Percentiles rank a stretch among this genome's conserved stretches.
phyloP scores from a whole-genome alignment of 176 grass and related monocot genomes.

The Aegilops speltoides region DNA sequence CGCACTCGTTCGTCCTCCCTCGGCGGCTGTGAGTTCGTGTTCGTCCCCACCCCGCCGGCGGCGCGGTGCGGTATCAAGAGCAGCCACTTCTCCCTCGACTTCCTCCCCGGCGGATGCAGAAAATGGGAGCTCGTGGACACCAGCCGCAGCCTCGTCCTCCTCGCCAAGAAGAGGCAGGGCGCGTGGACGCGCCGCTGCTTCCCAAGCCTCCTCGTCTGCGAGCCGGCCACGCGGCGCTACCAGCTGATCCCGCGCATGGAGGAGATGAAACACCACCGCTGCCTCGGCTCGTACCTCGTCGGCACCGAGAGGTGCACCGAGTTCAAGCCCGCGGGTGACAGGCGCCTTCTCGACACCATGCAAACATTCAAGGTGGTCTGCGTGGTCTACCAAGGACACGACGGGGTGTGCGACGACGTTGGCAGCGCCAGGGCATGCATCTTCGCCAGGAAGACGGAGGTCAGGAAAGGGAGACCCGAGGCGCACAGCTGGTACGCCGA shows the following conservation, averaged over 20 bases:
- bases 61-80: background rate
- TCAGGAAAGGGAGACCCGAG: background rate
- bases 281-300: background rate
- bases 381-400: background rate
- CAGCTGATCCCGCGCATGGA: background rate
- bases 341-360: background rate
- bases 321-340: background rate
- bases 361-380: background rate
- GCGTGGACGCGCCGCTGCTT: background rate
- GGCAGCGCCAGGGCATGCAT: background rate
- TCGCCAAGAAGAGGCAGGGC: background rate
- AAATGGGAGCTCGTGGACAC: background rate
- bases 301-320: too few species aligned
- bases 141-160: background rate
- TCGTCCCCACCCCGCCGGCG: background rate
- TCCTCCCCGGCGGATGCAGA: background rate
- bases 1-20: background rate
- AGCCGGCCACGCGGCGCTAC: background rate
- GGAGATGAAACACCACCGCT: background rate
- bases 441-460: background rate
- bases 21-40: background rate
- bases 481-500: background rate
- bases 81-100: background rate
- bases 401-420: background rate
- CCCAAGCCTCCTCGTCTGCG: background rate